Evolutionary conservation across 75 land plant genomes (phyloP).

Genomic region (Adiantum capillusveneris): DNA sequence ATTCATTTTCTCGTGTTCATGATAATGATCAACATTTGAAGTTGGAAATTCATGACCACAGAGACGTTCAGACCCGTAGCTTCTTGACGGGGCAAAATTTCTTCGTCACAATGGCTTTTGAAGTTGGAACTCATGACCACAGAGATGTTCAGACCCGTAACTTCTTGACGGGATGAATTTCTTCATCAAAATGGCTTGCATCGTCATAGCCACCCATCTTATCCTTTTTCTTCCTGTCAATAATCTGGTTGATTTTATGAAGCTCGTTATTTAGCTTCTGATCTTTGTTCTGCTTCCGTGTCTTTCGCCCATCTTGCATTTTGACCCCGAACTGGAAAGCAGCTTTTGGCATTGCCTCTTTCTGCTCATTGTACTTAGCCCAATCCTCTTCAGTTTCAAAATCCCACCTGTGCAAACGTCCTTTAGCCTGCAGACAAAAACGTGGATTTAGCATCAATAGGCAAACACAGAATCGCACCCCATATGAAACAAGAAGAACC

Average conservation of each 20-base stretch:
- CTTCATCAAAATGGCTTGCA: slow-evolving; percentile 51
- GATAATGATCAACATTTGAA: no score
- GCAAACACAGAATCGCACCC: neutral
- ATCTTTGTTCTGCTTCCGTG: slow-evolving; percentile 94
- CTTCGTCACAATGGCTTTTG: no score
- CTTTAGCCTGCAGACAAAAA: slow-evolving; percentile 93
- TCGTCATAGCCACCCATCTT: slow-evolving; percentile 43
- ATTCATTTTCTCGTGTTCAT: no score
- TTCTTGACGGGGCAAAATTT: no score
- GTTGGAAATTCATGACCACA: no score
- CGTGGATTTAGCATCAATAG: neutral
- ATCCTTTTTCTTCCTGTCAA: slow-evolving; percentile 73
- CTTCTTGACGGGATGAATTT: slow-evolving; percentile 61
- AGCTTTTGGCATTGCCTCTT: slow-evolving; percentile 99
- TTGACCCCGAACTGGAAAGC: slow-evolving; percentile 99
- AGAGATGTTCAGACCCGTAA: slow-evolving; percentile 51
- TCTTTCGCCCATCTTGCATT: slow-evolving; percentile 99
- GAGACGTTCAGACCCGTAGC: no score
- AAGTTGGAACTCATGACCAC: no score
- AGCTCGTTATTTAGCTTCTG: slow-evolving; percentile 95
- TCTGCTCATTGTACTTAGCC: slow-evolving; percentile 96
- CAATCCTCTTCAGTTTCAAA: slow-evolving; percentile 99
- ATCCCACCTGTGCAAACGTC: slow-evolving; percentile 96
- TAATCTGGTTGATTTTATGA: slow-evolving; percentile 84
- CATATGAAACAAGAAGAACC: neutral